Evolutionary conservation across 352 stramenopile genomes (phyloP), one percentile per base, ranked within the genome.

Genomic region (Phytophthora sojae): DNA sequence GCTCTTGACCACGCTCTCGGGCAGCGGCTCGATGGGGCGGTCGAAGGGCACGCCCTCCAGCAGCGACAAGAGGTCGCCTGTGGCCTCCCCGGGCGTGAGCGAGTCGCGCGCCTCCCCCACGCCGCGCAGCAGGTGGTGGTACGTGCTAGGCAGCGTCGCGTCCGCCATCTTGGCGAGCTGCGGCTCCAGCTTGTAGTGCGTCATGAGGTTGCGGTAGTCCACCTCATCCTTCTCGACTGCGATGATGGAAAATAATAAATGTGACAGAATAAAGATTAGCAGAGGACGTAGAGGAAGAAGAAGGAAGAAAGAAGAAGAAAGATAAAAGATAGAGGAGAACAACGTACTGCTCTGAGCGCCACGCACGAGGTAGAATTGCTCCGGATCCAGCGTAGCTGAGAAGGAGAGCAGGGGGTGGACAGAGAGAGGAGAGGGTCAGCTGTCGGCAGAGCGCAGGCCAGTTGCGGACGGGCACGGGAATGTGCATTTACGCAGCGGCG

Each of bases 1-100:
- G 49, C 77, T 91, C 63, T 93, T 91, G 19, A 95, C 74, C 15
- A 93, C 65, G 58, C 73, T 89, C 63, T 94, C 85, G 2, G 88
- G 79, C 17, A 95, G 67, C 19, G 80, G 82, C 58, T 95, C 86
- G 55, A 95, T 93, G 2, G 88, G 88, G 5, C 88, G 83, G 55
- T 94, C 88, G 32, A 95, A 95, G 1, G 88, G 86, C 3, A 93
- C 85, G 23, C 87, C 86, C 23, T 94, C 73, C 14, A 94, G 57
- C 42, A 94, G 74, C 1, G 73, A 70, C 15, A 93, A 23, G 7
- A 95, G 77, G 35, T 90, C 80, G 4, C 87, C 80, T 47, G 87
- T 88, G 29, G 63, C 37, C 15, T 82, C 75, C 3, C 60, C 72
- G 9, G 77, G 64, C 61, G 55, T 77, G 25, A 81, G 69, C 15